These are phyloP conservation scores for Diversispora epigaea DNA, from an alignment of 192 early-diverging fungal species.

Conservation along the genomic window DNA sequence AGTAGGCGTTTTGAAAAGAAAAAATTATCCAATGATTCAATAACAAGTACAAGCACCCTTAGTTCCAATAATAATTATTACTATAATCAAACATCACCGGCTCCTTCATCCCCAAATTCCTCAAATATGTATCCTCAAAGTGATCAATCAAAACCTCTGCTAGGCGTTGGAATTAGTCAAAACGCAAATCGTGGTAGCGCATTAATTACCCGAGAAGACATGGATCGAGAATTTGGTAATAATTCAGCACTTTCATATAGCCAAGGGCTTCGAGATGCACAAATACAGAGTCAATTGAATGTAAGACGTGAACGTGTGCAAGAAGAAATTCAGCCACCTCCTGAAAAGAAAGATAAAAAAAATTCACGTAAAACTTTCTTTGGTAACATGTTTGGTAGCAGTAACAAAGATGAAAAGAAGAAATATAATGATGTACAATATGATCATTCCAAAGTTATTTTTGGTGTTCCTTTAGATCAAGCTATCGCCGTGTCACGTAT, in stretches of 20 bases:
- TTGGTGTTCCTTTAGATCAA: slow-evolving; percentile 83
- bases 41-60: not conserved
- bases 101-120: no score
- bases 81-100: not conserved
- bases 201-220: not conserved
- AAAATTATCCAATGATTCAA: slow-evolving; percentile 8
- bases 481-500: slow-evolving; percentile 71
- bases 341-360: slow-evolving; percentile 1
- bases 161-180: not conserved
- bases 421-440: slow-evolving; percentile 27
- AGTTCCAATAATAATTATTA: not conserved
- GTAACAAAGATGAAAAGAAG: slow-evolving; percentile 32
- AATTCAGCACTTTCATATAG: no score
- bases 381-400: slow-evolving; percentile 28
- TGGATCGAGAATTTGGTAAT: not conserved
- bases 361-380: slow-evolving; percentile 28
- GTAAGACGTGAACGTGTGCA: not conserved
- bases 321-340: not conserved
- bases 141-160: no score
- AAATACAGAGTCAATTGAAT: not conserved
- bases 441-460: slow-evolving; percentile 50
- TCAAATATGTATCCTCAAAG: no score
- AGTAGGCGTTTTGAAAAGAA: slow-evolving; percentile 30
- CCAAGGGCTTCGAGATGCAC: not conserved
- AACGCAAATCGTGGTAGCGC: not conserved